Conservation (phyloP, 2,329 filamentous ascomycete species). For the Trichoderma sp. region DNA sequence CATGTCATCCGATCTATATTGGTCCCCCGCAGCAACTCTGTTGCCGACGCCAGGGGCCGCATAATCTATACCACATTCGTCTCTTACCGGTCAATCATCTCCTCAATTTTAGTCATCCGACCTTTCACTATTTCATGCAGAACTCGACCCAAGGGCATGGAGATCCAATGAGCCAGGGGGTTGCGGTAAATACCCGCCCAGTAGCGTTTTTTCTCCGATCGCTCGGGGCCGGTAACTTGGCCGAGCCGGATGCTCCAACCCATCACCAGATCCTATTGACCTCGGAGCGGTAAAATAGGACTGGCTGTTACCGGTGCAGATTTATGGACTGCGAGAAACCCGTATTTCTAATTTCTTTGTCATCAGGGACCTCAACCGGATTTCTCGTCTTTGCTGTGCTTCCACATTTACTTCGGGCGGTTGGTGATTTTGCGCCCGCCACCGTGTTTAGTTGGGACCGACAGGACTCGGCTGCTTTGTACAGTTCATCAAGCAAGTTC, state of each 20-base stretch:
- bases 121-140: background rate
- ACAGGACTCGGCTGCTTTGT: background rate
- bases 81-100: background rate
- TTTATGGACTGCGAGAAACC: background rate
- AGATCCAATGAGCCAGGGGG: background rate
- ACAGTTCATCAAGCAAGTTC: background rate
- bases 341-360: background rate
- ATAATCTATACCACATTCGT: background rate
- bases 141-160: background rate
- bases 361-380: background rate
- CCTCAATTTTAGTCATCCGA: background rate
- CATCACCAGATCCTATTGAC: background rate
- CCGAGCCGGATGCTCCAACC: background rate
- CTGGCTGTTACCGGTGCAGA: background rate
- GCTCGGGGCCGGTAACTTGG: background rate
- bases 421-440: background rate
- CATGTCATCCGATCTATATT: no score
- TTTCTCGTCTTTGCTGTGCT: background rate
- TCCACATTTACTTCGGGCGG: background rate
- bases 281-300: background rate
- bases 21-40: no score
- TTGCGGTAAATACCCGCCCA: background rate
- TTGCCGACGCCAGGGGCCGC: background rate
- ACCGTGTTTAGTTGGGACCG: background rate
- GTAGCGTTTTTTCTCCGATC: background rate